These are phyloP conservation scores for Trichoderma afroharzianum DNA, from an alignment of 2,329 filamentous ascomycete genomes.

Conservation along the genomic window DNA sequence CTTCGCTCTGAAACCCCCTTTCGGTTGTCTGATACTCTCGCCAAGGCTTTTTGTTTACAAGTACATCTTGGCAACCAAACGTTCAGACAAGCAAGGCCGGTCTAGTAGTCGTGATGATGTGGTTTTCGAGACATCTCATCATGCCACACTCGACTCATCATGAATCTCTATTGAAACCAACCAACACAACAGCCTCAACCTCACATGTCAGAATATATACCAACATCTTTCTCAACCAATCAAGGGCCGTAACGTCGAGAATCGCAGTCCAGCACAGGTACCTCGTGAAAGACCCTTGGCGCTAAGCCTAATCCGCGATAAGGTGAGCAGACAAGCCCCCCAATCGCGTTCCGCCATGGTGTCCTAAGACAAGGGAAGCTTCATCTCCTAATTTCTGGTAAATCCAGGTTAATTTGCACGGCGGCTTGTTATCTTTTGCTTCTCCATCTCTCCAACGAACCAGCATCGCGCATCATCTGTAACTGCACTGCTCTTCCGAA, in stretches of 20 bases:
- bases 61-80: not conserved
- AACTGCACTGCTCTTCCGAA: not conserved
- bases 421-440: not conserved
- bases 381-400: not conserved
- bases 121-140: not conserved
- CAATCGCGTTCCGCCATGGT: conserved; percentile 17
- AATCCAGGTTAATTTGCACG: not conserved
- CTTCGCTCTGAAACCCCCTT: not conserved
- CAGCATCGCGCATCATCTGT: not conserved
- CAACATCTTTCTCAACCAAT: not conserved
- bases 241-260: not conserved
- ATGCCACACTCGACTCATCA: not conserved
- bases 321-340: not conserved
- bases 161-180: not conserved
- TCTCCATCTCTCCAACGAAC: not conserved
- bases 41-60: not conserved
- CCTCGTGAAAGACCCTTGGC: conserved; percentile 5
- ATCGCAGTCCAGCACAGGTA: conserved; percentile 1
- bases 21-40: not conserved
- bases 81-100: not conserved
- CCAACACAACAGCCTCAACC: not conserved
- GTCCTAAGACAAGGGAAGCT: conserved; percentile 13
- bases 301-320: conserved; percentile 17
- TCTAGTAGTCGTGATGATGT: not conserved
- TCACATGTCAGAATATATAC: not conserved